Evolutionary conservation across 2,329 filamentous ascomycete genomes (phyloP).

Genomic region (Balansia obtecta): DNA sequence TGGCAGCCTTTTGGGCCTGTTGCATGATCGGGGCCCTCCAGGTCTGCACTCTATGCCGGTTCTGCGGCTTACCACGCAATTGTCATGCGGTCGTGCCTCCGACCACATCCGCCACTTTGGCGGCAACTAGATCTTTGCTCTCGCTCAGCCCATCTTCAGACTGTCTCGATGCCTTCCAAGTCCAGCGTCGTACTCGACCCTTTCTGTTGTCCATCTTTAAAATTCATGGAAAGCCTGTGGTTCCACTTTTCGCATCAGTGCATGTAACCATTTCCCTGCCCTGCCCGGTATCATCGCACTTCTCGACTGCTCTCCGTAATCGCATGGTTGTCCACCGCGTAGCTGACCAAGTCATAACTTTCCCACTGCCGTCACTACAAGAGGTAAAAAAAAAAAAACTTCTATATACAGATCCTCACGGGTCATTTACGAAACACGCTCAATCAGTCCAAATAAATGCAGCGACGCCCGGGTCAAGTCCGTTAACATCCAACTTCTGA

Average conservation of each 20-base stretch:
- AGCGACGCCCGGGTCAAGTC: neutral
- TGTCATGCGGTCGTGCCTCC: neutral
- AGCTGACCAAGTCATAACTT: neutral
- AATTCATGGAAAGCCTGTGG: neutral
- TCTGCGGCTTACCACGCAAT: neutral
- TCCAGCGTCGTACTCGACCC: neutral
- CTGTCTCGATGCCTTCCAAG: neutral
- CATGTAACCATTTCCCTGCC: neutral
- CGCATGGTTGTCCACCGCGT: neutral
- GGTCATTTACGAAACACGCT: constrained; percentile 22
- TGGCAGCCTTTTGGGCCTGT: neutral
- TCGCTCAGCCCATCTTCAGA: neutral
- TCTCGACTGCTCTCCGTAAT: no score
- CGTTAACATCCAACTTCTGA: neutral
- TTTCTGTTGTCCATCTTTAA: neutral
- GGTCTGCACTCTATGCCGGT: constrained; percentile 1
- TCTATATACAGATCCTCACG: constrained; percentile 19
- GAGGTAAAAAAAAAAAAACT: constrained; percentile 4
- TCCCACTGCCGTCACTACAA: constrained; percentile 3
- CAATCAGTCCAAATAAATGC: neutral
- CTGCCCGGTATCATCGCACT: neutral
- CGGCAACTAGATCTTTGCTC: neutral
- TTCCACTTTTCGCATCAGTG: neutral
- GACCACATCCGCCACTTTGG: neutral
- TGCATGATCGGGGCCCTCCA: neutral